Percentiles rank a stretch among this genome's conserved stretches.
Evolutionary conservation across 2,329 filamentous ascomycete species (phyloP).

Genomic region (Tolypocladium pustulatum): DNA sequence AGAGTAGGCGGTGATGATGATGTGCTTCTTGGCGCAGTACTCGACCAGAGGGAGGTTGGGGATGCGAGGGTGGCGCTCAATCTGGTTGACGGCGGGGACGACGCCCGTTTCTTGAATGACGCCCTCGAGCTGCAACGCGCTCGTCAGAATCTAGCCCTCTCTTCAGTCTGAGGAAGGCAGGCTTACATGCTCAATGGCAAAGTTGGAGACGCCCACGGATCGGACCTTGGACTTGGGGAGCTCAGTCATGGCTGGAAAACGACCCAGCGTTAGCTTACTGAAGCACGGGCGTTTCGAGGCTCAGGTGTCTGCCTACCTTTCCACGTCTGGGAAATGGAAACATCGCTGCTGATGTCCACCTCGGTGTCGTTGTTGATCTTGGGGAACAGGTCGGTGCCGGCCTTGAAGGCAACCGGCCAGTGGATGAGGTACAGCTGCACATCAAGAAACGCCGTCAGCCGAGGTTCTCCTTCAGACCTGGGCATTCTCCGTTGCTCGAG

Average conservation of each 20-base stretch:
- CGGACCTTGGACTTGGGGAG: slow-evolving; percentile 50
- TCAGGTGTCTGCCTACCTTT: slow-evolving; percentile 17
- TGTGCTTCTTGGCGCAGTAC: slow-evolving; percentile 52
- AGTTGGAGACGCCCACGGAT: slow-evolving; percentile 67
- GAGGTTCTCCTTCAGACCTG: neutral
- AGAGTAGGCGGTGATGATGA: slow-evolving; percentile 58
- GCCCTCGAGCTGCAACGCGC: slow-evolving; percentile 33
- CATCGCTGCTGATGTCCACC: slow-evolving; percentile 31
- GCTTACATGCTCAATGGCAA: slow-evolving; percentile 43
- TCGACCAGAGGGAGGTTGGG: slow-evolving; percentile 44
- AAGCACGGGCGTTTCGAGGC: neutral
- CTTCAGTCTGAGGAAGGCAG: neutral
- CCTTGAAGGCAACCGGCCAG: slow-evolving; percentile 44
- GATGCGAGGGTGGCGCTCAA: slow-evolving; percentile 58
- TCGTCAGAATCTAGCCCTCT: slow-evolving; percentile 1
- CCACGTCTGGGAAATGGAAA: slow-evolving; percentile 33
- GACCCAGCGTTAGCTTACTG: neutral
- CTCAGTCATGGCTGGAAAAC: slow-evolving; percentile 33
- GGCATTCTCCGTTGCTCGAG: neutral
- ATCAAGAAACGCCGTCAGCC: neutral
- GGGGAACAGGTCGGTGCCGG: slow-evolving; percentile 33
- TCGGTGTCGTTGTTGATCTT: slow-evolving; percentile 20
- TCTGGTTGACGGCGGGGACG: slow-evolving; percentile 53
- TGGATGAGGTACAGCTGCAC: slow-evolving; percentile 48
- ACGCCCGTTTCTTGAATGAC: slow-evolving; percentile 47